Conservation (phyloP, 139 green algal genomes). For the Chlorella sp. region DNA sequence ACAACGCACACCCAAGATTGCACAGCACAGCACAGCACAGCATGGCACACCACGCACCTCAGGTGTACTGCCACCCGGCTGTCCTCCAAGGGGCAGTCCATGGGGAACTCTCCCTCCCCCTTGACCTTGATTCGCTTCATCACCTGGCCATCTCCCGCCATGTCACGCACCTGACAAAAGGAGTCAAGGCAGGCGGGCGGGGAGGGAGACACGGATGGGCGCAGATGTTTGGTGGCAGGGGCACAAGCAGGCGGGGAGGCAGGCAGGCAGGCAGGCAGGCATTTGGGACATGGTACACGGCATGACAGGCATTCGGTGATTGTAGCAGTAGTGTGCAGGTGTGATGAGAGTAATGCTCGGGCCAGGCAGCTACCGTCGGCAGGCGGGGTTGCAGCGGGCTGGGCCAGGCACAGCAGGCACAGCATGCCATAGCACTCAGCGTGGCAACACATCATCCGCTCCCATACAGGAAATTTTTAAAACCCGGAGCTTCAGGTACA, state of each 20-base stretch:
- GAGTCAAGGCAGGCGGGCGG: neutral
- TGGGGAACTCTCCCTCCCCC: conserved; percentile 81
- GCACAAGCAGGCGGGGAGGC: neutral
- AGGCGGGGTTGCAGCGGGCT: no score
- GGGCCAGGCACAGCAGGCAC: neutral
- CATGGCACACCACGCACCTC: neutral
- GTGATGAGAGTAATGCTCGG: no score
- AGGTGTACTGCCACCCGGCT: conserved; percentile 71
- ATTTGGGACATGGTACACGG: no score
- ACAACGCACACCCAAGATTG: neutral
- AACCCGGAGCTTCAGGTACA: no score
- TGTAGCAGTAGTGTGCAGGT: no score
- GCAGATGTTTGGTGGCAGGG: neutral
- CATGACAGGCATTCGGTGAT: no score
- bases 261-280: neutral
- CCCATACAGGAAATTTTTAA: no score
- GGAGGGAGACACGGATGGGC: neutral
- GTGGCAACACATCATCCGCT: no score
- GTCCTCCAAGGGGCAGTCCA: conserved; percentile 87
- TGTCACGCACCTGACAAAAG: conserved; percentile 73
- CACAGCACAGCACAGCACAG: neutral
- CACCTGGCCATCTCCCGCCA: conserved; percentile 77
- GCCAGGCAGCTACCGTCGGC: no score
- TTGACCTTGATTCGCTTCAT: conserved; percentile 71
- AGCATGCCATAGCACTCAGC: no score